These are phyloP conservation scores for Colletotrichum sp. DNA, from an alignment of 2,329 filamentous ascomycete genomes.

Conservation along the genomic window DNA sequence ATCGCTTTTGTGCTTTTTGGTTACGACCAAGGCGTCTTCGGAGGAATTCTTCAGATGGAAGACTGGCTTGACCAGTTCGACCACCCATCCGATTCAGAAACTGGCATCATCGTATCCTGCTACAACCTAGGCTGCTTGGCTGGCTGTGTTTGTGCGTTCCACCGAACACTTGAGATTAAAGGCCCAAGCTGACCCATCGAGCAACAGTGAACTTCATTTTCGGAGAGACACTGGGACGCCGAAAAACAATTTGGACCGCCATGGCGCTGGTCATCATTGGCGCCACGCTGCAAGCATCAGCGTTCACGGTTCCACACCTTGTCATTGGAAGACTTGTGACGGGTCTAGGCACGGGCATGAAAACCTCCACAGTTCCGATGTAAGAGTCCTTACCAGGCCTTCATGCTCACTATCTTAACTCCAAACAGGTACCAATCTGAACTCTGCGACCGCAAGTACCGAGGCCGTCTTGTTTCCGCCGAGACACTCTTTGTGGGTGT, in stretches of 20 bases:
- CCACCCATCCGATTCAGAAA: conserved; percentile 29
- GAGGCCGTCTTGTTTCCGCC: conserved; percentile 45
- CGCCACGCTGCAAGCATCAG: conserved; percentile 35
- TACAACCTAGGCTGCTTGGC: conserved; percentile 48
- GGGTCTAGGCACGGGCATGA: conserved; percentile 40
- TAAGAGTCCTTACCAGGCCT: background rate
- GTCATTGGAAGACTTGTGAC: conserved; percentile 45
- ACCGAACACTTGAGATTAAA: accelerated
- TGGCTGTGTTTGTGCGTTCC: conserved; percentile 32
- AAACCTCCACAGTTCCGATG: conserved; percentile 40
- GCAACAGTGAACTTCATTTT: conserved; percentile 25
- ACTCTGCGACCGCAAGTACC: conserved; percentile 43
- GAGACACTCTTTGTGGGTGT: conserved; percentile 44
- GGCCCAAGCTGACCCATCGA: background rate
- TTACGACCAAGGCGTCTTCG: conserved; percentile 55
- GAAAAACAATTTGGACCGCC: conserved; percentile 34
- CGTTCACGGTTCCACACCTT: conserved; percentile 43
- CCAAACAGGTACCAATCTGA: conserved; percentile 44
- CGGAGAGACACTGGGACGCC: conserved; percentile 37
- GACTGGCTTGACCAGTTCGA: conserved; percentile 40
- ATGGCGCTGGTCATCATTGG: conserved; percentile 36
- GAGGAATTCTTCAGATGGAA: conserved; percentile 48
- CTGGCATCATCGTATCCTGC: conserved; percentile 33
- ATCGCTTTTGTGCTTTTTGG: too few relatives aligned
- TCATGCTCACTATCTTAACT: background rate